Evolutionary conservation across 768 basidiomycete species (phyloP).

Genomic region (Mycena vitilis): DNA sequence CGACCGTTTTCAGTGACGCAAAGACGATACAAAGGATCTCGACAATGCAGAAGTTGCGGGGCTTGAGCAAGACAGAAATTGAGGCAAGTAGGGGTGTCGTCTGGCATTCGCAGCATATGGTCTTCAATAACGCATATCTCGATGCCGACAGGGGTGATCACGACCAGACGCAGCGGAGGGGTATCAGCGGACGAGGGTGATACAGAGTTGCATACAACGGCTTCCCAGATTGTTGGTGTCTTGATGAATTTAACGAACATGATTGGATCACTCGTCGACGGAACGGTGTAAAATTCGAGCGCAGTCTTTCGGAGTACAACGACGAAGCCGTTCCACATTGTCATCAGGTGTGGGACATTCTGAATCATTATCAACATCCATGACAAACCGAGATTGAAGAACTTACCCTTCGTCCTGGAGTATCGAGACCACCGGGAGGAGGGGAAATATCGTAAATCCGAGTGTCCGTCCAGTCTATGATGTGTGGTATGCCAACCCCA

Average conservation of each 20-base stretch:
- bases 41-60: neutral
- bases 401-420: slow-evolving; percentile 17
- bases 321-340: neutral
- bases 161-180: neutral
- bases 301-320: neutral
- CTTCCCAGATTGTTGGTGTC: slow-evolving; percentile 5
- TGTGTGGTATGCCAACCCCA: slow-evolving; percentile 7
- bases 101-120: neutral
- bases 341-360: slow-evolving; percentile 12
- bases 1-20: neutral
- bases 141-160: neutral
- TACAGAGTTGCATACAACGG: neutral
- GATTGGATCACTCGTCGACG: neutral
- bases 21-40: slow-evolving; percentile 14
- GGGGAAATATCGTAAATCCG: slow-evolving; percentile 5
- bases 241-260: neutral
- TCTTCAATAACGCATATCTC: neutral
- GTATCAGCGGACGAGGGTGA: neutral
- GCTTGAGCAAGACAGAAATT: neutral
- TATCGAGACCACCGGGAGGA: slow-evolving; percentile 2
- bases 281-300: slow-evolving; percentile 7
- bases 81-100: neutral
- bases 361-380: neutral
- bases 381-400: neutral
- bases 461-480: slow-evolving; percentile 13